Percentiles rank a stretch among this genome's conserved stretches.
Evolutionary conservation across 805 yeast genomes (phyloP).

Genomic region (Kuraishia cidri): DNA sequence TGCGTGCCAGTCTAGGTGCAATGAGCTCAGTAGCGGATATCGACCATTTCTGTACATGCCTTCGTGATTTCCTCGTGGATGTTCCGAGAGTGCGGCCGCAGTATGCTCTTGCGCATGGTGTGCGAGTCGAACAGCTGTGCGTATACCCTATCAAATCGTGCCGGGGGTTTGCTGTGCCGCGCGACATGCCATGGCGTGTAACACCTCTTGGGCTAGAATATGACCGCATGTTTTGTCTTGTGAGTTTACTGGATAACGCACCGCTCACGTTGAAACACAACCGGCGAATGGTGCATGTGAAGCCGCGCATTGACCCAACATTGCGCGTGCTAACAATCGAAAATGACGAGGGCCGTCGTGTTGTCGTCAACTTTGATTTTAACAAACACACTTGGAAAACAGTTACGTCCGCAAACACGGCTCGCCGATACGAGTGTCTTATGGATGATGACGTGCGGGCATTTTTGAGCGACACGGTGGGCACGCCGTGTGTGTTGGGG

Average conservation of each 20-base stretch:
- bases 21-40: slow-evolving; percentile 22
- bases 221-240: slow-evolving; percentile 30
- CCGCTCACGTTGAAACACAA: slow-evolving; percentile 24
- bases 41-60: slow-evolving; percentile 15
- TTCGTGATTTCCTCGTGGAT: slow-evolving; percentile 16
- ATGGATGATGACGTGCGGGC: slow-evolving; percentile 10
- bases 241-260: slow-evolving; percentile 14
- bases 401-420: neutral
- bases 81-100: neutral
- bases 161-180: slow-evolving; percentile 19
- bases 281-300: slow-evolving; percentile 23
- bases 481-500: slow-evolving; percentile 25
- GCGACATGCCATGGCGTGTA: slow-evolving; percentile 17
- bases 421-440: slow-evolving; percentile 6
- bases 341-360: slow-evolving; percentile 2
- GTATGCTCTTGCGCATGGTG: slow-evolving; percentile 1
- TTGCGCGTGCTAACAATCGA: slow-evolving; percentile 7
- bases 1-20: slow-evolving; percentile 32
- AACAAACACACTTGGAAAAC: neutral
- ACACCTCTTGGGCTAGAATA: slow-evolving; percentile 21
- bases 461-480: slow-evolving; percentile 20
- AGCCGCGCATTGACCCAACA: slow-evolving; percentile 16
- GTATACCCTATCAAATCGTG: slow-evolving; percentile 37
- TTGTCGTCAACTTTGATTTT: slow-evolving; percentile 2
- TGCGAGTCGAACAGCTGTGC: slow-evolving; percentile 12